These are phyloP conservation scores for Crucibulum laeve DNA, from an alignment of 768 basidiomycete species.

Conservation along the genomic window DNA sequence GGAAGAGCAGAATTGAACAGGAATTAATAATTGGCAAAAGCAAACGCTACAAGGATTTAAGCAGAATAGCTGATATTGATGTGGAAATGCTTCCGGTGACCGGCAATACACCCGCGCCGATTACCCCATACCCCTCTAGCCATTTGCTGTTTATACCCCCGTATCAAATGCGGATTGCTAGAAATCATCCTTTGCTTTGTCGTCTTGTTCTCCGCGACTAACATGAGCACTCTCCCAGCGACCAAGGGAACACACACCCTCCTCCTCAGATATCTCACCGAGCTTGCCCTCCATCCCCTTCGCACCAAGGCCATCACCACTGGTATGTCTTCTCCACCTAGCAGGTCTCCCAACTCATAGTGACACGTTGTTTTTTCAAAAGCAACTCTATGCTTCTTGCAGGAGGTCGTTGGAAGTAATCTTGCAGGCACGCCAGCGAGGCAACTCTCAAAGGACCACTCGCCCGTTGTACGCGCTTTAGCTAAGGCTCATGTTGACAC, in stretches of 20 bases:
- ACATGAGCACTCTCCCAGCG: slow-evolving; percentile 32
- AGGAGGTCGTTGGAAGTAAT: slow-evolving; percentile 78
- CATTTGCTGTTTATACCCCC: too few relatives aligned
- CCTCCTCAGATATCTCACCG: slow-evolving; percentile 64
- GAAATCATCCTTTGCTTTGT: background rate
- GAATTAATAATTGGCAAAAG: too few relatives aligned
- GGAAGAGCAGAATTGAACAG: too few relatives aligned
- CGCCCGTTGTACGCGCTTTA: slow-evolving; percentile 46
- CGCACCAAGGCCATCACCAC: slow-evolving; percentile 80
- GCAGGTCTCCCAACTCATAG: background rate
- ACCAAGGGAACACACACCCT: slow-evolving; percentile 36
- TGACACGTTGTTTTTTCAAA: background rate
- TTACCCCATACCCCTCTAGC: too few relatives aligned
- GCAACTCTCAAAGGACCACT: slow-evolving; percentile 47
- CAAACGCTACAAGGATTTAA: too few relatives aligned
- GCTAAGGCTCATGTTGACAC: slow-evolving; percentile 55
- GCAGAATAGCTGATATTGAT: too few relatives aligned
- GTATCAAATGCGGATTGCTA: too few relatives aligned
- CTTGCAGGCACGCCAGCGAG: slow-evolving; percentile 56
- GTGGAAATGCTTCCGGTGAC: too few relatives aligned
- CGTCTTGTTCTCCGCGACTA: slow-evolving; percentile 7
- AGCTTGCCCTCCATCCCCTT: slow-evolving; percentile 66
- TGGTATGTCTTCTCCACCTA: slow-evolving; percentile 30
- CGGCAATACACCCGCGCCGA: too few relatives aligned
- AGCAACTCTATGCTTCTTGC: slow-evolving; percentile 61